A percentile compares a stretch with the other conserved stretches of the same genome.
Conservation (phyloP, 116 monocot species). For the Trichopus zeylanicus region DNA sequence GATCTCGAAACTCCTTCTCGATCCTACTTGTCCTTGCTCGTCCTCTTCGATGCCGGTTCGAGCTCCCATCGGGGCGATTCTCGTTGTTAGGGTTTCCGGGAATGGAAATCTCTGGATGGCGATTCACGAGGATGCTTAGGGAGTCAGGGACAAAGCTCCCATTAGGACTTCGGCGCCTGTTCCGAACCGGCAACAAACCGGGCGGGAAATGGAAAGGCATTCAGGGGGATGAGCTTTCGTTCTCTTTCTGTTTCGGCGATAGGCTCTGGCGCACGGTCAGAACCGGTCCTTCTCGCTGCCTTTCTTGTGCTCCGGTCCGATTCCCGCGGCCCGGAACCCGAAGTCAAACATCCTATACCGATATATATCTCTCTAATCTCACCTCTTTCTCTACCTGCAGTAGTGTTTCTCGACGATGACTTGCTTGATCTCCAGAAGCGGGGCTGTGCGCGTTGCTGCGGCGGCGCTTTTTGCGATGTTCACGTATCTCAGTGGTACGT, state of each 20-base stretch:
- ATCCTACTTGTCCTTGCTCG: background rate
- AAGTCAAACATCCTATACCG: constrained; percentile 1
- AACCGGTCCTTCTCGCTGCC: background rate
- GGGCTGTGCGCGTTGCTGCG: no score
- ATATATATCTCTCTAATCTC: background rate
- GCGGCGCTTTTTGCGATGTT: no score
- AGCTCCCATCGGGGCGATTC: background rate
- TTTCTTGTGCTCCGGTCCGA: background rate
- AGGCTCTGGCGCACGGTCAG: background rate
- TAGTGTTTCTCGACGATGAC: no score
- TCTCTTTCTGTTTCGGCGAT: no score
- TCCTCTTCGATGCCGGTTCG: background rate
- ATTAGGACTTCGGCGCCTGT: background rate
- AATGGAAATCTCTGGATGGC: background rate
- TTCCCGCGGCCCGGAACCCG: background rate
- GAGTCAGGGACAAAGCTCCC: background rate
- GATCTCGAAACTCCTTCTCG: background rate
- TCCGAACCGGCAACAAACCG: background rate
- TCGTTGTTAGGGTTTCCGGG: background rate
- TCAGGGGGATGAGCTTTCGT: background rate
- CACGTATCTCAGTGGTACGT: no score
- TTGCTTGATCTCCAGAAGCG: no score
- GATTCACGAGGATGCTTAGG: background rate
- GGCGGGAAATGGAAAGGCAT: background rate
- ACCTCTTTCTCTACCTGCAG: background rate